Evolutionary conservation across 2,329 filamentous ascomycete genomes (phyloP), one percentile per base, ranked within the genome.

Genomic region (Fusarium proliferatum): DNA sequence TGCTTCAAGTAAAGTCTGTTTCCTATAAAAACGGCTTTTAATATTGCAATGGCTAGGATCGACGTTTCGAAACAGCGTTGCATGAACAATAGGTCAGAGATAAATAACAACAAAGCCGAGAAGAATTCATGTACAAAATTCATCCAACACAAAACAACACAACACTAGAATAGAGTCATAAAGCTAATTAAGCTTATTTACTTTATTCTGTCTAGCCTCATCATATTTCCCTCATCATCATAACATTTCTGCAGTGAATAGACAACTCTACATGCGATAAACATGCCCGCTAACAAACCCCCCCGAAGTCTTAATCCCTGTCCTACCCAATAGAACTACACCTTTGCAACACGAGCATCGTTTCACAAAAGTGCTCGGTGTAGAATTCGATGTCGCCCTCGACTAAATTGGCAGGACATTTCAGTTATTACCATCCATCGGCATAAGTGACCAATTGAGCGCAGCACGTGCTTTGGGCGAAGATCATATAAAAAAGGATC

Each of bases 311-410:
- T 9, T 26, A 58, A 62, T 55, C 55, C 52, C 46, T 60, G 33
- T 38, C 57, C 49, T 9, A 26, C 61, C 74, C 72, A 76, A 75
- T 76, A 61, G 61, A 61, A 73, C 45, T 51, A 73, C 59, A 63
- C 43, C 45, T 46, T 57, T 39, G 28, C 68, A 64, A 67, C 72
- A 76, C 74, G 72, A 49, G 71, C 53, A 49, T 49, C 39, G 43
- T 55, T 58, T 58, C 56, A 56, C 51, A 43, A 69, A 55, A 67
- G 52, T 23, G 23, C 58, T 73, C 67, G 56, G 71, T 69, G 48
- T 56, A 38, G 57, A 65, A 67, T 65, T 55, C 43, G 19, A 53
- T 52, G 59, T 51, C 52, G 34, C 42, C 33, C 52, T 49, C n/a
- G 13, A 59, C 71, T 12, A 42, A 71, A 61, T 16, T 36, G 70